These are phyloP conservation scores for Cladobotryum protrusum DNA, from an alignment of 2,329 filamentous ascomycete species.

Conservation along the genomic window DNA sequence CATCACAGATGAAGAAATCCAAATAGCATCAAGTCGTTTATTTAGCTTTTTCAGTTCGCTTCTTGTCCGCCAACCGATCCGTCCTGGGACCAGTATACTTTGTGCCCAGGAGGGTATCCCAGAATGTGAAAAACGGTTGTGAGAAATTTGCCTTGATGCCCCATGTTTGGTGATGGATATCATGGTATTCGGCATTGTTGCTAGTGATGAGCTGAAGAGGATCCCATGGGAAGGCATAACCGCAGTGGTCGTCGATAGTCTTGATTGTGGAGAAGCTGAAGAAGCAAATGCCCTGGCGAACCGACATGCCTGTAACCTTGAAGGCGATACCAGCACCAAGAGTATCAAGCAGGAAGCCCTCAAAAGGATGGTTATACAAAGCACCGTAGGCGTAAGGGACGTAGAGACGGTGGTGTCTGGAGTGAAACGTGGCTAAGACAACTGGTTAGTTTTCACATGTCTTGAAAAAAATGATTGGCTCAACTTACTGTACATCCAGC, in stretches of 20 bases:
- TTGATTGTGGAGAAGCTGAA: conserved; percentile 88
- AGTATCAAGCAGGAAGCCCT: conserved; percentile 90
- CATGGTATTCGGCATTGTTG: conserved; percentile 95
- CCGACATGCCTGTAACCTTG: conserved; percentile 73
- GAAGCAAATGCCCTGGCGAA: conserved; percentile 81
- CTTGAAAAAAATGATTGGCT: conserved; percentile 26
- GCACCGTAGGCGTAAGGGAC: conserved; percentile 97
- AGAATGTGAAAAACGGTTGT: conserved; percentile 92
- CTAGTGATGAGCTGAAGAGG: conserved; percentile 85
- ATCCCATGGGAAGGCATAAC: conserved; percentile 93
- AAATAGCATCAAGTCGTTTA: conserved; percentile 4
- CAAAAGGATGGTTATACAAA: conserved; percentile 92
- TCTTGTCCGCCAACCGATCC: conserved; percentile 34
- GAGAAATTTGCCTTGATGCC: conserved; percentile 95
- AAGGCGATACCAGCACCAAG: conserved; percentile 80
- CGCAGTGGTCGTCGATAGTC: conserved; percentile 96
- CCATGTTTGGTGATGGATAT: conserved; percentile 98
- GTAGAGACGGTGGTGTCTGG: conserved; percentile 91
- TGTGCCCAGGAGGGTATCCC: conserved; percentile 78
- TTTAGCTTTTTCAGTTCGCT: conserved; percentile 21
- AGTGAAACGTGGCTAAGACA: conserved; percentile 72
- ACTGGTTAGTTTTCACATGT: conserved; percentile 42
- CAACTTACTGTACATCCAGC: conserved; percentile 85
- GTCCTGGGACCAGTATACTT: conserved; percentile 65
- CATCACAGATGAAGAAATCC: no score